Conservation (phyloP, 441 rosid genomes). For the Rhodomyrtus psidioides region DNA sequence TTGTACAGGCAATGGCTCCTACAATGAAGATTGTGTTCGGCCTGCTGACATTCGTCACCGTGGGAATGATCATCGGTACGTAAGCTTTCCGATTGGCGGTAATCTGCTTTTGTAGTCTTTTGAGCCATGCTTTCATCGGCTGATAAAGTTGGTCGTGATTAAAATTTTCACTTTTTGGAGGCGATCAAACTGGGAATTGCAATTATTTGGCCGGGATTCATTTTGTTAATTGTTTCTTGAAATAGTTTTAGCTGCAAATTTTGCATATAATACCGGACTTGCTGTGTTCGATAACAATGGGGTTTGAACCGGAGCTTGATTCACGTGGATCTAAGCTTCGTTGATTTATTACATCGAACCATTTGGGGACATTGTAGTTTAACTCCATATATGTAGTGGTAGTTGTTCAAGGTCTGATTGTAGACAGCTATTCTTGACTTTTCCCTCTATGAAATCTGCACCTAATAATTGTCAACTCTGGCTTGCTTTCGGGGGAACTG, state of each 20-base stretch:
- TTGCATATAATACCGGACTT: not conserved
- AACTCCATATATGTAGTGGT: not conserved
- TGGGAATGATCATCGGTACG: slow-evolving; percentile 86
- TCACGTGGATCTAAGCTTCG: not conserved
- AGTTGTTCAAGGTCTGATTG: not conserved
- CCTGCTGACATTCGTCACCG: slow-evolving; percentile 76
- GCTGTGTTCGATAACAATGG: not conserved
- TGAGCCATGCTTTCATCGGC: not conserved
- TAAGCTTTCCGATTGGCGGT: not conserved
- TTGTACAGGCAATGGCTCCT: slow-evolving; percentile 38
- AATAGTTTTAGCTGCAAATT: not conserved
- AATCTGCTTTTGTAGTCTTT: not conserved
- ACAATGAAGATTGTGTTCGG: slow-evolving; percentile 72
- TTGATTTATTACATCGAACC: not conserved
- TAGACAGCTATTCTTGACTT: not conserved
- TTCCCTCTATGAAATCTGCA: not conserved
- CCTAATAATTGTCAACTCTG: not conserved
- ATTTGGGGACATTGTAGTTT: not conserved
- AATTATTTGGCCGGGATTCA: not conserved
- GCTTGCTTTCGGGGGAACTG: slow-evolving; percentile 20
- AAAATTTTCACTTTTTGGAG: not conserved
- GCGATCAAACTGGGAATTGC: not conserved
- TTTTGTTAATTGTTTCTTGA: not conserved
- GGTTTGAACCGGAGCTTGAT: not conserved
- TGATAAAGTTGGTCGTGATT: not conserved